These are phyloP conservation scores for Gillenia trifoliata DNA, from an alignment of 306 rosid genomes.

Conservation along the genomic window DNA sequence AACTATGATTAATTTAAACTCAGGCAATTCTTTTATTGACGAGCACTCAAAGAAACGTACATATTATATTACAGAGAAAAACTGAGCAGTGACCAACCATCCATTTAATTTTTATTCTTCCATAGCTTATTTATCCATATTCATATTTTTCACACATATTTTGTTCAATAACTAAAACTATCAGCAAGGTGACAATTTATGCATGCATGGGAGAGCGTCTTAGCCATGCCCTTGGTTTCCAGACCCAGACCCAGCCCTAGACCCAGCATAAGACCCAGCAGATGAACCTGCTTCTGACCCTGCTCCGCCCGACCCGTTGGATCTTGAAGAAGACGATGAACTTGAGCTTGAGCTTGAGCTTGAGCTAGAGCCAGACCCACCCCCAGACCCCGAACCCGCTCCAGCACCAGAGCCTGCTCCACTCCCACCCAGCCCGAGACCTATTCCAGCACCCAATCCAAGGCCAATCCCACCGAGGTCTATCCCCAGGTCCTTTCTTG, in stretches of 20 bases:
- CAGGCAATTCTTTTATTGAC: not conserved
- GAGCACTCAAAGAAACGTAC: not conserved
- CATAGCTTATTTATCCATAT: not conserved
- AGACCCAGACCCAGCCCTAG: conserved; percentile 17
- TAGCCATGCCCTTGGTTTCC: conserved; percentile 3
- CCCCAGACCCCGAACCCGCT: conserved; percentile 30
- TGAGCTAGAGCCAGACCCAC: conserved; percentile 34
- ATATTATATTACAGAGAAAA: not conserved
- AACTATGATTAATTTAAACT: too few relatives aligned
- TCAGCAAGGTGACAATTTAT: not conserved
- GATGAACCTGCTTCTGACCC: conserved; percentile 28
- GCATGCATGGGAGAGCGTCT: not conserved
- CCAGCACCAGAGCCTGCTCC: conserved; percentile 46
- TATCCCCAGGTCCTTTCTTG: conserved; percentile 58
- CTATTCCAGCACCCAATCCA: conserved; percentile 43
- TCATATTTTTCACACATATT: not conserved
- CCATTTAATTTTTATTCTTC: not conserved
- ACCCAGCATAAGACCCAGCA: conserved; percentile 29
- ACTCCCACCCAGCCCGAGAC: conserved; percentile 40
- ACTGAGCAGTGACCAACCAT: too few relatives aligned
- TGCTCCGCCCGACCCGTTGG: conserved; percentile 19
- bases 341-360: conserved; percentile 29
- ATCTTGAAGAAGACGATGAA: conserved; percentile 18
- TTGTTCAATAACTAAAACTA: not conserved
- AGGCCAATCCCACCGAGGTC: conserved; percentile 56